Evolutionary conservation across 331 rosid genomes (phyloP).

Genomic region (Acacia concinna): DNA sequence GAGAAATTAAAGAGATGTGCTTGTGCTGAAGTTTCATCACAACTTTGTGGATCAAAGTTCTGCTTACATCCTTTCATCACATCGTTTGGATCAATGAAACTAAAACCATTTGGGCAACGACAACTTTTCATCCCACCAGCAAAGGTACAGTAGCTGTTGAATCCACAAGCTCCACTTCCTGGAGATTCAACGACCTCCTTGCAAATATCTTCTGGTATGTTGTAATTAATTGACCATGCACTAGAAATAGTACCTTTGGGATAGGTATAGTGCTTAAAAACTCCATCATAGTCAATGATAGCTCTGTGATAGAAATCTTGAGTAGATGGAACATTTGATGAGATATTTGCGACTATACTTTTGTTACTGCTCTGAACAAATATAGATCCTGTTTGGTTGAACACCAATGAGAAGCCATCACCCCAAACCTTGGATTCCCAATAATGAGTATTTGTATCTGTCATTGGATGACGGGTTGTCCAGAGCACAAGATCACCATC

Average conservation of each 20-base stretch:
- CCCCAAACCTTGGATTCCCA: not conserved
- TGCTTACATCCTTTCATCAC: slow-evolving; percentile 38
- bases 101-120: slow-evolving; percentile 22
- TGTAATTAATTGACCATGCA: not conserved
- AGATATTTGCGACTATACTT: slow-evolving; percentile 1
- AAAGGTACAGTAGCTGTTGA: slow-evolving; percentile 25
- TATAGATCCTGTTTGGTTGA: slow-evolving; percentile 28
- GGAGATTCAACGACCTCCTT: rapidly evolving
- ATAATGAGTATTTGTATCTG: not conserved
- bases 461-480: not conserved
- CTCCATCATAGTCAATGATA: slow-evolving; percentile 24
- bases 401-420: not conserved
- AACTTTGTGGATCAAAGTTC: slow-evolving; percentile 30
- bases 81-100: slow-evolving; percentile 31
- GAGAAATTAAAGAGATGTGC: slow-evolving; percentile 13
- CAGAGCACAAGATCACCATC: slow-evolving; percentile 18
- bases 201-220: slow-evolving; percentile 28
- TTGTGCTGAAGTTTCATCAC: slow-evolving; percentile 18
- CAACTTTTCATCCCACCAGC: not conserved
- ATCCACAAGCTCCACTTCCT: slow-evolving; percentile 42
- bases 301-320: slow-evolving; percentile 32
- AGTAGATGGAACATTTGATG: not conserved
- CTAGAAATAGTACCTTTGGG: not conserved
- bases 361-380: not conserved
- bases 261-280: not conserved